Evolutionary conservation across 208 protist species (phyloP).

Genomic region (Spongospora subterranea): DNA sequence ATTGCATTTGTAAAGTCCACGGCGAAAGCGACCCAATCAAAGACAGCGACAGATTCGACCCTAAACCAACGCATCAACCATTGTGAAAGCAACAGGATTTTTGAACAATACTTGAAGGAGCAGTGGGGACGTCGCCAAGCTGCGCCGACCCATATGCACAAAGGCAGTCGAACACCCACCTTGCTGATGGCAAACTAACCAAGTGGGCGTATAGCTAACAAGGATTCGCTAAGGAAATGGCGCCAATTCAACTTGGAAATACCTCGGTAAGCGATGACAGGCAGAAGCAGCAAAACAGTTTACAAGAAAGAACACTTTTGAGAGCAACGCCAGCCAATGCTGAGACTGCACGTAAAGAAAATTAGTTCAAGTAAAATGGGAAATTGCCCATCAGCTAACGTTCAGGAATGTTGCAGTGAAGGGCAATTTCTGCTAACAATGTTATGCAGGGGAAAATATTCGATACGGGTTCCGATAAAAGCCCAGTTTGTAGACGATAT

Average conservation of each 20-base stretch:
- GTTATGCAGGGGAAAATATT: not conserved
- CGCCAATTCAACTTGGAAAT: no score
- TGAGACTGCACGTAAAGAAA: not conserved
- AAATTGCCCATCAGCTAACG: not conserved
- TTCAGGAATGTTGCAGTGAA: not conserved
- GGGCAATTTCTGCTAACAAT: not conserved
- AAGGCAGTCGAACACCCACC: not conserved
- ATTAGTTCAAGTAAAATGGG: not conserved
- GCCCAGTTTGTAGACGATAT: not conserved
- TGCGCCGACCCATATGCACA: not conserved
- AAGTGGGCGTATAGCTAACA: not conserved
- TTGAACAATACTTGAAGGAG: no score
- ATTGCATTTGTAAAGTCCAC: conserved; percentile 31
- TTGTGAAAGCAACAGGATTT: no score
- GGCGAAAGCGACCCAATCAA: not conserved
- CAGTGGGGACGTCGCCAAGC: not conserved
- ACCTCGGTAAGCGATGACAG: conserved; percentile 14
- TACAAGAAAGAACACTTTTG: not conserved
- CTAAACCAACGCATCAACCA: not conserved
- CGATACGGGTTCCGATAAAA: not conserved
- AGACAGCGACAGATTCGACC: not conserved
- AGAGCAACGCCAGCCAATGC: not conserved
- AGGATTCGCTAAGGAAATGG: no score
- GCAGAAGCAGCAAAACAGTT: not conserved
- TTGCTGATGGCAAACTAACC: not conserved